Base-by-base conservation (phyloP, 257 asterid genomes). In the Echium plantagineum region DNA sequence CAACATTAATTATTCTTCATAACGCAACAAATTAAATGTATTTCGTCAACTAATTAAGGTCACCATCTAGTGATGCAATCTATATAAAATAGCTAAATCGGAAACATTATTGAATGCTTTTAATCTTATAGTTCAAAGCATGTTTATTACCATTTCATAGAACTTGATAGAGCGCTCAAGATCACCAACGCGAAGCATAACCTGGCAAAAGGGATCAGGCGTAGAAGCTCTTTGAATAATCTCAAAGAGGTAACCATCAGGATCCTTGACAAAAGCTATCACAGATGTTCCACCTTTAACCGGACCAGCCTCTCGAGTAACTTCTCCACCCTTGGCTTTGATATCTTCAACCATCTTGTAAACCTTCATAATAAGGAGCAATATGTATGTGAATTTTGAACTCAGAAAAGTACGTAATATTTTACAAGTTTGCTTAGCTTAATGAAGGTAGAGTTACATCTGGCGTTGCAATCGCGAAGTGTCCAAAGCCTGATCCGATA, bases 131-230 rank as follows among this genome's bases (percentile, higher is more conserved):
- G 2, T 19, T 17, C 42, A 28, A 55, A 53, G 20, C 46, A 57
- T 24, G 64, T 62, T 51, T 54, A 55, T 66, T 61, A 93, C 98
- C 98, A 84, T 89, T 78, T 89, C 97, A 64, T 93, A 93, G 64
- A 93, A 93, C 70, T 84, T 86, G 78, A 88, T 83, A 19, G 98
- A 81, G 48, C 94, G 97, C 17, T 89, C 98, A 58, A 93, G 94
- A 78, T 93, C 96, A 64, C 98, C 98, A 65, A 93, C 98, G 66
- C 98, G 98, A 74, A 93, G 90, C 98, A 93, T 93, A 67, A 89
- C 98, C 81, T 93, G 98, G 71, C 98, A 93, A 58, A 93, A 94
- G 10, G 98, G 98, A 72, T 89, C 94, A 59, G 96, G 97, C 61
- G 97, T 89, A 20, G 95, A 84, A 38, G 84, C 95, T 15, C 97